phyloP scores from a whole-genome alignment of 2,329 filamentous ascomycete genomes.

The Penicillium sp. region DNA sequence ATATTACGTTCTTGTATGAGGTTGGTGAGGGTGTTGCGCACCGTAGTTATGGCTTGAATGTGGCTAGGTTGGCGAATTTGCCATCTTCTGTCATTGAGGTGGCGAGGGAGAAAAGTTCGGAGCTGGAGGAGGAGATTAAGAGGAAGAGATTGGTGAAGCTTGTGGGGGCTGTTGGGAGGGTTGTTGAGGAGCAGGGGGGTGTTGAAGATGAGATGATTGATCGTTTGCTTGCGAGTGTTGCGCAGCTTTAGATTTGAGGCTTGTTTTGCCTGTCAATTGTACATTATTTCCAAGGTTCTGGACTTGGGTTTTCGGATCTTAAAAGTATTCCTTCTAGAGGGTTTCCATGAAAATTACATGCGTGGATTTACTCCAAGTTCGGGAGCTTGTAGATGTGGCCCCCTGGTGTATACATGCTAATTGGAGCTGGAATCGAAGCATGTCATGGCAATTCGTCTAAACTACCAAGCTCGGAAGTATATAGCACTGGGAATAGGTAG shows the following conservation, averaged over 20 bases:
- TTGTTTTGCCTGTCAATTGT: slow-evolving; percentile 1
- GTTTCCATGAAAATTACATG: too few relatives aligned
- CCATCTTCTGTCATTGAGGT: slow-evolving; percentile 75
- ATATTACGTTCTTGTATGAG: slow-evolving; percentile 94
- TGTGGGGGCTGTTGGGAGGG: slow-evolving; percentile 28
- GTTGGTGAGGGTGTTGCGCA: slow-evolving; percentile 89
- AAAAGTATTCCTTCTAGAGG: neutral
- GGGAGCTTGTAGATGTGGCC: too few relatives aligned
- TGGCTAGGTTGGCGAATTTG: slow-evolving; percentile 80
- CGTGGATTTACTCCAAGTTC: too few relatives aligned
- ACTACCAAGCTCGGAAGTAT: too few relatives aligned
- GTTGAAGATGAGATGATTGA: slow-evolving; percentile 29
- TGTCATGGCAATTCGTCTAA: too few relatives aligned
- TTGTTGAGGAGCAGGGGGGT: slow-evolving; percentile 19
- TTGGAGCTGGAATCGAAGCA: too few relatives aligned
- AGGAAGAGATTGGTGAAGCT: slow-evolving; percentile 57
- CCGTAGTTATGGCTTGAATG: slow-evolving; percentile 90
- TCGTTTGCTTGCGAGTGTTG: slow-evolving; percentile 32
- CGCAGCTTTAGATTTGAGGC: slow-evolving; percentile 28
- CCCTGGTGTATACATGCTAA: too few relatives aligned
- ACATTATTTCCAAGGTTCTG: slow-evolving; percentile 10
- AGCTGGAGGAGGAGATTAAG: slow-evolving; percentile 74
- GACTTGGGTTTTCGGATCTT: neutral
- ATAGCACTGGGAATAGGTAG: too few relatives aligned
- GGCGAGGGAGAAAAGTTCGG: slow-evolving; percentile 74